Conservation (phyloP, 768 basidiomycete genomes). For the Termitomyces heimii region DNA sequence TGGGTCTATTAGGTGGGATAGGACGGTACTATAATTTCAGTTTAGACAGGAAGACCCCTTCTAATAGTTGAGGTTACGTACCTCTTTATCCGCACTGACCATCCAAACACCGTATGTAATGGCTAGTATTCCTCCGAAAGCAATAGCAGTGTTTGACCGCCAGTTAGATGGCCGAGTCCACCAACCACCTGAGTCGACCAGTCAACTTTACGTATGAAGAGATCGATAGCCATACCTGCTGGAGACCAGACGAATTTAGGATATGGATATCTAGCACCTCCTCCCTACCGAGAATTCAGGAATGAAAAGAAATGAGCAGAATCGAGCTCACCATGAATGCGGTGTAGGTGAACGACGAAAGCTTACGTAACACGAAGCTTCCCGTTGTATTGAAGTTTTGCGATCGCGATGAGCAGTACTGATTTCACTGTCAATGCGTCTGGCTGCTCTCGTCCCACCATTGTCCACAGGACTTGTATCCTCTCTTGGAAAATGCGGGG, state of each 20-base stretch:
- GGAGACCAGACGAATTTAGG: constrained; percentile 96
- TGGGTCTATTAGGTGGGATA: constrained; percentile 56
- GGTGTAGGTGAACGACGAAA: neutral
- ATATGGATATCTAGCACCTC: constrained; percentile 84
- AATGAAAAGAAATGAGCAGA: neutral
- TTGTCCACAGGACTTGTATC: constrained; percentile 40
- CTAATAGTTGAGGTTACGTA: constrained; percentile 26
- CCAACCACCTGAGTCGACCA: constrained; percentile 71
- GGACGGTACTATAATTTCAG: constrained; percentile 41
- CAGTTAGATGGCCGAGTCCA: constrained; percentile 91
- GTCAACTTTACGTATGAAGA: neutral
- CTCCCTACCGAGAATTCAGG: constrained; percentile 45
- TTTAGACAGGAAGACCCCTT: neutral
- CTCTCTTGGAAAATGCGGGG: constrained; percentile 39
- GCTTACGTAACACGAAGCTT: constrained; percentile 15
- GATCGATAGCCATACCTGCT: constrained; percentile 47
- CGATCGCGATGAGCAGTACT: neutral
- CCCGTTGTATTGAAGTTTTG: constrained; percentile 2
- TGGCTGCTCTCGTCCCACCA: constrained; percentile 28
- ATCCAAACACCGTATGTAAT: constrained; percentile 63
- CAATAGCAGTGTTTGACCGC: constrained; percentile 78
- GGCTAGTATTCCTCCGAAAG: constrained; percentile 60
- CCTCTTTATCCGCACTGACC: constrained; percentile 76
- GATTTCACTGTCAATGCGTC: constrained; percentile 28
- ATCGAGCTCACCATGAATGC: constrained; percentile 8